These are phyloP conservation scores for Talaromyces borbonicus DNA, from an alignment of 495 filamentous ascomycete species.

Conservation along the genomic window DNA sequence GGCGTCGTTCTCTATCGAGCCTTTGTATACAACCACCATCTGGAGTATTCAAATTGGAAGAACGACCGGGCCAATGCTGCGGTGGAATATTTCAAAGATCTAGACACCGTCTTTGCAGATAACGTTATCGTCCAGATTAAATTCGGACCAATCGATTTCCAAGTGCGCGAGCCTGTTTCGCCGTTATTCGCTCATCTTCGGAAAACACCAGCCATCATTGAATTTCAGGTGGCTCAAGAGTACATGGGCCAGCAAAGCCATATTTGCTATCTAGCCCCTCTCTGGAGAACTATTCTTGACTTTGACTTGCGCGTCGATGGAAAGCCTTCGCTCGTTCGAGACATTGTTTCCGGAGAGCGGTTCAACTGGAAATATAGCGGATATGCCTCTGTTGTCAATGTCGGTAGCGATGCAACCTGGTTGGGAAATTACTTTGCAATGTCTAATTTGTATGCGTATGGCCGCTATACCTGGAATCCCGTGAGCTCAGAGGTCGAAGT, in stretches of 20 bases:
- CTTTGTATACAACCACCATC: slow-evolving; percentile 57
- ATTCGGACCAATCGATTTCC: slow-evolving; percentile 68
- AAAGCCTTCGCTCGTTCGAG: slow-evolving; percentile 38
- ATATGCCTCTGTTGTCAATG: slow-evolving; percentile 59
- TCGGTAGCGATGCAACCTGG: slow-evolving; percentile 58
- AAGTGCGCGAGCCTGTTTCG: slow-evolving; percentile 60
- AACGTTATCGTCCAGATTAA: slow-evolving; percentile 69
- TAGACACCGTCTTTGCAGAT: slow-evolving; percentile 57
- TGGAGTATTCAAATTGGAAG: slow-evolving; percentile 50
- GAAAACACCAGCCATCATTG: slow-evolving; percentile 50
- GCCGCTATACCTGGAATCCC: slow-evolving; percentile 55
- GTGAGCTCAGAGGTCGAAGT: slow-evolving; percentile 32
- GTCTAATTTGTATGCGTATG: slow-evolving; percentile 66
- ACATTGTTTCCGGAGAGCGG: slow-evolving; percentile 49
- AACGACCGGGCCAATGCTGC: slow-evolving; percentile 61
- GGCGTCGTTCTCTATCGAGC: slow-evolving; percentile 64
- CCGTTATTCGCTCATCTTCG: slow-evolving; percentile 56
- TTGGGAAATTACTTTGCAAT: slow-evolving; percentile 57
- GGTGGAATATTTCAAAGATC: slow-evolving; percentile 53
- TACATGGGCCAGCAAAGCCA: slow-evolving; percentile 66
- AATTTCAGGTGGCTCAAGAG: slow-evolving; percentile 58
- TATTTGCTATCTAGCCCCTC: slow-evolving; percentile 53
- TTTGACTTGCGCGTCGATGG: slow-evolving; percentile 56
- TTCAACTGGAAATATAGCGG: slow-evolving; percentile 51
- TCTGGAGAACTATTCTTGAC: slow-evolving; percentile 58